Evolutionary conservation across 371 early-diverging fungal genomes (phyloP).

Genomic region (Smittium culicis): DNA sequence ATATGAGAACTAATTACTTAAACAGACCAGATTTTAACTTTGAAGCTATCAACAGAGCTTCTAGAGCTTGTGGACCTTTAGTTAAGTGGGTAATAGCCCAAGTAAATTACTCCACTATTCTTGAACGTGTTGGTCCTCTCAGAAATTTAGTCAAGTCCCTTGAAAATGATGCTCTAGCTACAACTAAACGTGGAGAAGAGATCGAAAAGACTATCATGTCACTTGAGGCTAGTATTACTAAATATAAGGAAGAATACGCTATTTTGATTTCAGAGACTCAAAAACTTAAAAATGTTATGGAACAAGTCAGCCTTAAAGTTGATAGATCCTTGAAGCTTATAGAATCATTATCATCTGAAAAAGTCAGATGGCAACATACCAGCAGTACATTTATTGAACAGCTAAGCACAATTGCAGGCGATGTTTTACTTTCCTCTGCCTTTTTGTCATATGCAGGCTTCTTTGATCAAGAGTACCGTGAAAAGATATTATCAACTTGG

Average conservation of each 20-base stretch:
- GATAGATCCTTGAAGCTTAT: constrained; percentile 80
- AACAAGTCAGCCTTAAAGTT: constrained; percentile 82
- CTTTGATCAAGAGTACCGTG: constrained; percentile 93
- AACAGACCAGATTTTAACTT: constrained; percentile 76
- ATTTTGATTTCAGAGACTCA: constrained; percentile 85
- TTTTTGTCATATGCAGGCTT: constrained; percentile 93
- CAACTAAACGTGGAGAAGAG: constrained; percentile 52
- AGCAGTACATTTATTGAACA: constrained; percentile 86
- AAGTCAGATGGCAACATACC: constrained; percentile 81
- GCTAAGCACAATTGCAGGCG: constrained; percentile 97
- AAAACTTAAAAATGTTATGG: constrained; percentile 87
- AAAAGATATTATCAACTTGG: constrained; percentile 65
- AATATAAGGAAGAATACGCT: constrained; percentile 94
- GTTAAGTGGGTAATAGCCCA: constrained; percentile 97
- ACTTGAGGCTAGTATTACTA: constrained; percentile 72
- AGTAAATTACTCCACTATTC: constrained; percentile 77
- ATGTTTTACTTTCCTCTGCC: constrained; percentile 83
- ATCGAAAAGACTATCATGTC: constrained; percentile 69
- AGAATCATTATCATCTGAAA: constrained; percentile 84
- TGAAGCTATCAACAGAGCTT: constrained; percentile 91
- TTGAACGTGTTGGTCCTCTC: constrained; percentile 89
- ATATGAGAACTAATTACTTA: constrained; percentile 62
- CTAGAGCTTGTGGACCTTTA: constrained; percentile 96
- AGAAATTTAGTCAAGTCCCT: constrained; percentile 79
- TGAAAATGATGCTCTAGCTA: constrained; percentile 61